Conservation (phyloP, 441 rosid genomes). For the Kokia cookei region DNA sequence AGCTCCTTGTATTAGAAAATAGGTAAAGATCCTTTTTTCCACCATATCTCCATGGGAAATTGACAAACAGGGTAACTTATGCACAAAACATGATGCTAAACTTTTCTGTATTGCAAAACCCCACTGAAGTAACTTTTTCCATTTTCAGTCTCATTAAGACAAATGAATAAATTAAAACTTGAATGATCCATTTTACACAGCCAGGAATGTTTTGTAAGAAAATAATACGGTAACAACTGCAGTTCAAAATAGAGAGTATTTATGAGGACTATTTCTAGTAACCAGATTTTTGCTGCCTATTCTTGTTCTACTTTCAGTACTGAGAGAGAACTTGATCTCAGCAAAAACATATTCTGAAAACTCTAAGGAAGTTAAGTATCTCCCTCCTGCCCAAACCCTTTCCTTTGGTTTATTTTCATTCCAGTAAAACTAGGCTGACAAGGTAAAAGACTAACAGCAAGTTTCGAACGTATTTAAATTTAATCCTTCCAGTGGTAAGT, state of each 20-base stretch:
- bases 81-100: neutral
- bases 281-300: neutral
- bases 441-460: neutral
- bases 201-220: neutral
- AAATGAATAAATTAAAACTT: neutral
- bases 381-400: neutral
- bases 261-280: neutral
- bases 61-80: neutral
- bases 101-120: neutral
- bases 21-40: neutral
- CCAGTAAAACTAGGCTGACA: neutral
- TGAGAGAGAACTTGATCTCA: neutral
- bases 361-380: neutral
- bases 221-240: neutral
- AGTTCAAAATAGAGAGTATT: neutral
- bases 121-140: neutral
- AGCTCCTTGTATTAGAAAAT: neutral
- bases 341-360: neutral
- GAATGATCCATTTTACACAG: neutral
- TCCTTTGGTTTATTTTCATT: neutral
- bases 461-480: constrained; percentile 3
- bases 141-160: neutral
- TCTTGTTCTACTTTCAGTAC: neutral
- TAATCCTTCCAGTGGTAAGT: constrained; percentile 18
- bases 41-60: neutral